Evolutionary conservation across 129 eudicot genomes (phyloP), one percentile per base, ranked within the genome.

Genomic region (Logfia minima): DNA sequence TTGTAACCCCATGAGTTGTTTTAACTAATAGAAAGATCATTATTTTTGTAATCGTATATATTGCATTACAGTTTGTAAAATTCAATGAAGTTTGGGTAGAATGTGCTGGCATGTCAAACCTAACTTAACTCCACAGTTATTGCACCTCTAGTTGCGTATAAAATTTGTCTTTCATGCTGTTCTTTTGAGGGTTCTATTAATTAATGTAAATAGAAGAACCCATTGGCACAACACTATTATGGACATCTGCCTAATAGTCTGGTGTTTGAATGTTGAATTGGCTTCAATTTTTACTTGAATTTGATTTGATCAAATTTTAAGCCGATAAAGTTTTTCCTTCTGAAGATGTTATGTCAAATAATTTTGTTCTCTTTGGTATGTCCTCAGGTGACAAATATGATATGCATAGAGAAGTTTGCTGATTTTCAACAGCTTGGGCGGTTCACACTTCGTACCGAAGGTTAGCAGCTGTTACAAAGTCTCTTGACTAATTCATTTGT

Each of bases 371-470:
- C 24, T 66, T 24, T 66, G 34, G 13, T 64, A 13, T 37, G 51
- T 66, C 17, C 23, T 55, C 84, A 93, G 97, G 98, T 88, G 68
- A 78, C 83, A 65, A 90, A 89, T 60, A 11, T 86, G 87, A 93
- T 93, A 61, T 93, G 98, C 79, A 67, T 90, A 10, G 98, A 93
- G 87, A 90, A 84, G 74, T 93, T 88, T 82, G 74, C 96, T 24
- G 97, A 93, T 73, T 93, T 88, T 69, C 83, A 90, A 45, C 98
- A 93, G 83, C 92, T 93, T 43, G 98, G 98, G 70, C 77, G 97
- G 72, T 93, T 93, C 79, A 93, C 98, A 66, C 98, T 93, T n/a
- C 91, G 98, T 17, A 93, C 96, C 5, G 98, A 90, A 90, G 98
- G 98, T 93, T 41, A 69, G 75, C 70, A 37, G 28, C 6, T 55